Percentiles rank a stretch among this genome's conserved stretches.
Conservation (phyloP, 768 basidiomycete species). For the Botryobasidium botryosum region DNA sequence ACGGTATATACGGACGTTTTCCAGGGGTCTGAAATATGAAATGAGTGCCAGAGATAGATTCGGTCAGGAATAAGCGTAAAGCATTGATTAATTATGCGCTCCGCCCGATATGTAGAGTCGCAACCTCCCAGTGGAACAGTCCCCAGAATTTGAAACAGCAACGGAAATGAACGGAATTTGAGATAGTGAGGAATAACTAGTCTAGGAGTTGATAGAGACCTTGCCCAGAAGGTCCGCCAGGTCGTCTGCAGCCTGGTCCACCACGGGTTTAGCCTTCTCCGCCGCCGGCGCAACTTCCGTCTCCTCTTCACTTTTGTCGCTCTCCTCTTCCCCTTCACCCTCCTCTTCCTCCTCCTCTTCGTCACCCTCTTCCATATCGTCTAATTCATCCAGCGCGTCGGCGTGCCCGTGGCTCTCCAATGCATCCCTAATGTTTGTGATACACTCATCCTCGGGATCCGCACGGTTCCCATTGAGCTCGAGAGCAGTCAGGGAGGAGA, state of each 20-base stretch:
- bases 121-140: too few relatives aligned
- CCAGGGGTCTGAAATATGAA: too few relatives aligned
- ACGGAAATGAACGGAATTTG: too few relatives aligned
- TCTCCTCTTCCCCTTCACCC: slow-evolving; percentile 2
- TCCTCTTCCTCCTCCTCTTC: slow-evolving; percentile 6
- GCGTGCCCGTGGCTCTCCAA: slow-evolving; percentile 34
- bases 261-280: neutral
- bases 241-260: slow-evolving; percentile 28
- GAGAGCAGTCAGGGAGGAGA: slow-evolving; percentile 42
- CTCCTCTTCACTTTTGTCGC: neutral
- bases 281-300: neutral
- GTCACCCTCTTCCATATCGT: slow-evolving; percentile 60
- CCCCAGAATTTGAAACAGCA: too few relatives aligned
- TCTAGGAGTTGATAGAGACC: slow-evolving; percentile 22
- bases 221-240: slow-evolving; percentile 54
- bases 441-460: slow-evolving; percentile 28
- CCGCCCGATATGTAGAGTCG: too few relatives aligned
- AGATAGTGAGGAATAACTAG: too few relatives aligned
- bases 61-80: too few relatives aligned
- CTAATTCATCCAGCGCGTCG: slow-evolving; percentile 61
- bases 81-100: too few relatives aligned
- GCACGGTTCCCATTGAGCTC: slow-evolving; percentile 71
- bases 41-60: too few relatives aligned
- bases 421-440: slow-evolving; percentile 25
- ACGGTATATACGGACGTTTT: too few relatives aligned